These are phyloP conservation scores for Gracilaria gracilis DNA, from an alignment of 23 red algal species.

Conservation along the genomic window DNA sequence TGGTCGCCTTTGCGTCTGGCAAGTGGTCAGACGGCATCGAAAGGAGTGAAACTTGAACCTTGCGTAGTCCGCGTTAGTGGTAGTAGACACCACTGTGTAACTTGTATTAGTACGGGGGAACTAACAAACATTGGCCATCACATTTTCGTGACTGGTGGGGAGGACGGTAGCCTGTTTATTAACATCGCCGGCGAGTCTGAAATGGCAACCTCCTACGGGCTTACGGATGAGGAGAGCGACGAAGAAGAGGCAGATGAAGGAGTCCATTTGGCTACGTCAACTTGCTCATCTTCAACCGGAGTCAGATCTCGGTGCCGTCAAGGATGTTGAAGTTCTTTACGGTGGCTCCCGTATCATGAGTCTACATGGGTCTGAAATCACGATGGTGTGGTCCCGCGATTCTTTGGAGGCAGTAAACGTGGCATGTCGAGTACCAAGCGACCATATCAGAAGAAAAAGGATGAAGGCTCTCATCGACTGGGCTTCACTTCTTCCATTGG, in stretches of 20 bases:
- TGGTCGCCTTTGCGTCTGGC: constrained; percentile 52
- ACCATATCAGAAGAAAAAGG: not conserved
- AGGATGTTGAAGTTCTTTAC: constrained; percentile 24
- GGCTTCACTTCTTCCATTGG: constrained; percentile 39
- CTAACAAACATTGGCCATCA: constrained; percentile 18
- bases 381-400: constrained; percentile 58
- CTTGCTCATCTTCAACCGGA: constrained; percentile 32
- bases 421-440: constrained; percentile 34
- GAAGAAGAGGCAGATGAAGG: constrained; percentile 55
- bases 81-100: constrained; percentile 16
- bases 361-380: constrained; percentile 27
- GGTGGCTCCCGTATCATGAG: constrained; percentile 44
- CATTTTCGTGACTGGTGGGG: constrained; percentile 54
- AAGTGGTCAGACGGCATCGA: constrained; percentile 7
- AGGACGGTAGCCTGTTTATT: constrained; percentile 53
- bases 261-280: constrained; percentile 48
- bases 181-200: constrained; percentile 53
- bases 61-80: constrained; percentile 37
- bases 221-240: not conserved
- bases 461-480: not conserved
- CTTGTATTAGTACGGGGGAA: constrained; percentile 30
- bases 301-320: constrained; percentile 31
- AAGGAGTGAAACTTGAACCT: constrained; percentile 46
- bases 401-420: constrained; percentile 18
- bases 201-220: not conserved